Evolutionary conservation across 1,139 yeast genomes (phyloP).

Genomic region (Suhomyces coccinellae): DNA sequence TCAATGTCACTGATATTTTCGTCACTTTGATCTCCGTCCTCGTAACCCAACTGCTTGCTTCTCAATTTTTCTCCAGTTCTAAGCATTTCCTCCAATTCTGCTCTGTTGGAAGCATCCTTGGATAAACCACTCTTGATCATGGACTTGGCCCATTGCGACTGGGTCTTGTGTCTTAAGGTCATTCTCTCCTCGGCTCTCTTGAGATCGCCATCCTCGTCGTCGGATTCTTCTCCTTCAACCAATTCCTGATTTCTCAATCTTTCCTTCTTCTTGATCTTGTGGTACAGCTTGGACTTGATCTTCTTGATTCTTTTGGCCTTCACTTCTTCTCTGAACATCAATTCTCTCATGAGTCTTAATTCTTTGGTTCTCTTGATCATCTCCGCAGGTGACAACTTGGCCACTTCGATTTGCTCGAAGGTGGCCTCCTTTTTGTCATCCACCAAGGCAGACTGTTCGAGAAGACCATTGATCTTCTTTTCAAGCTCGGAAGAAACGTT

Average conservation of each 20-base stretch:
- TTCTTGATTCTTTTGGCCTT: constrained; percentile 89
- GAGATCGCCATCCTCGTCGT: constrained; percentile 64
- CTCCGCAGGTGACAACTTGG: constrained; percentile 80
- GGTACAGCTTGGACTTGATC: constrained; percentile 88
- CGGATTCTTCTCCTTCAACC: constrained; percentile 61
- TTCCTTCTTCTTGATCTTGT: constrained; percentile 85
- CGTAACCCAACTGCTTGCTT: constrained; percentile 69
- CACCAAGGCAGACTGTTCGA: constrained; percentile 62
- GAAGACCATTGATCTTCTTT: constrained; percentile 57
- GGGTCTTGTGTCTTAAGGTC: constrained; percentile 86
- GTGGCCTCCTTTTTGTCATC: constrained; percentile 78
- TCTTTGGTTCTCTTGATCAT: constrained; percentile 76
- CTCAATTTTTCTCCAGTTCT: constrained; percentile 80
- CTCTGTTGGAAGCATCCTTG: constrained; percentile 79
- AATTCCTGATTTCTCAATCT: constrained; percentile 65
- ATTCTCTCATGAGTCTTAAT: constrained; percentile 87
- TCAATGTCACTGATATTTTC: constrained; percentile 54
- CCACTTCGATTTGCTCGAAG: constrained; percentile 85
- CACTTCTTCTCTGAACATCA: constrained; percentile 93
- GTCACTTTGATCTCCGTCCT: constrained; percentile 54
- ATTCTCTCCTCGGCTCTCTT: constrained; percentile 89
- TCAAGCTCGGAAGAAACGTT: constrained; percentile 59
- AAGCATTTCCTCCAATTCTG: constrained; percentile 92
- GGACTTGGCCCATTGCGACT: constrained; percentile 86
- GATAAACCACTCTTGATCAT: constrained; percentile 89